phyloP scores from a whole-genome alignment of 805 yeast species.

The Candida ulmi region DNA sequence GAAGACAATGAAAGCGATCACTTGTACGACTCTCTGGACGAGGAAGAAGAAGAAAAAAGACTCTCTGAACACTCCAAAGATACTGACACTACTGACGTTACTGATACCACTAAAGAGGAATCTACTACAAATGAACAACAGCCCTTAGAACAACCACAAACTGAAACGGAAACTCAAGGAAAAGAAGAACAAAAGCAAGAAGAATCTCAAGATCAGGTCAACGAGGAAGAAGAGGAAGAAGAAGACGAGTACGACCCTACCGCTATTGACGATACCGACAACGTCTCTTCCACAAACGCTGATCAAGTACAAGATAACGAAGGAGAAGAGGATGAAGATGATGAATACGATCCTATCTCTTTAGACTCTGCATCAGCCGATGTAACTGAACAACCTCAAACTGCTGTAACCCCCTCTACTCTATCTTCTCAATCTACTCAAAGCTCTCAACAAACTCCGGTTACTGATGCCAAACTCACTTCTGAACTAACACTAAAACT shows the following conservation, averaged over 20 bases:
- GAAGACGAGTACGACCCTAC: constrained; percentile 13
- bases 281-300: neutral
- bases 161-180: constrained; percentile 3
- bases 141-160: too few relatives aligned
- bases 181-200: constrained; percentile 5
- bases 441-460: constrained; percentile 4
- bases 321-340: constrained; percentile 12
- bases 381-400: neutral
- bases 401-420: neutral
- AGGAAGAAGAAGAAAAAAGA: constrained; percentile 2
- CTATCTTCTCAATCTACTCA: constrained; percentile 16
- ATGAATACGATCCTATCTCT: constrained; percentile 13
- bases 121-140: too few relatives aligned
- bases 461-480: constrained; percentile 10
- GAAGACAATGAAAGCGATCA: neutral
- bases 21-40: constrained; percentile 2
- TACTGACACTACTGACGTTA: too few relatives aligned
- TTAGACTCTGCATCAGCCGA: neutral
- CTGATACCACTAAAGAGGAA: too few relatives aligned
- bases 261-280: neutral
- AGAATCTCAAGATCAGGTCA: too few relatives aligned
- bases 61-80: too few relatives aligned
- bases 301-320: neutral
- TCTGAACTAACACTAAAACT: constrained; percentile 13
- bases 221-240: constrained; percentile 4